Conservation (phyloP, 495 filamentous ascomycete species). For the Aspergillus sparsus region DNA sequence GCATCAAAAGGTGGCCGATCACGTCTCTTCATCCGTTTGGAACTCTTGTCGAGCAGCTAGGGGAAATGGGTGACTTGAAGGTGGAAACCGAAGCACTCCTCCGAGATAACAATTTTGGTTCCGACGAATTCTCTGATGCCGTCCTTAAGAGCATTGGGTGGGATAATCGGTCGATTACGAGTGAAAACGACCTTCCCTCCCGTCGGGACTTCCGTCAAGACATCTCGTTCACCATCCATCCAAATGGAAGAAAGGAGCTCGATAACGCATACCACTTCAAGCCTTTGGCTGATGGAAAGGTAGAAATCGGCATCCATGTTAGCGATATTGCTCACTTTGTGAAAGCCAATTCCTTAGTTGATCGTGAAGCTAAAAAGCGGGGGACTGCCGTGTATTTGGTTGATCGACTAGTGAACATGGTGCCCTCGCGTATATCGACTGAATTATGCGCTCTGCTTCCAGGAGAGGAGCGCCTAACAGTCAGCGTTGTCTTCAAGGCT, state of each 20-base stretch:
- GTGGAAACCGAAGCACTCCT: slow-evolving; percentile 97
- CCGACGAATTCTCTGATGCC: slow-evolving; percentile 96
- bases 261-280: slow-evolving; percentile 93
- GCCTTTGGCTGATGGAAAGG: slow-evolving; percentile 72
- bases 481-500: slow-evolving; percentile 89
- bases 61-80: slow-evolving; percentile 94
- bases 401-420: slow-evolving; percentile 86
- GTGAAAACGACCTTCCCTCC: slow-evolving; percentile 74
- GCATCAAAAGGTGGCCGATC: slow-evolving; percentile 99
- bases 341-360: slow-evolving; percentile 92
- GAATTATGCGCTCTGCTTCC: slow-evolving; percentile 87
- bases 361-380: slow-evolving; percentile 96
- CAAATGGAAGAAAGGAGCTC: slow-evolving; percentile 78
- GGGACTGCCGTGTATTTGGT: slow-evolving; percentile 94
- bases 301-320: slow-evolving; percentile 95
- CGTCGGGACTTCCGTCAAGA: slow-evolving; percentile 91
- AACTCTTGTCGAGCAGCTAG: slow-evolving; percentile 94
- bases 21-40: slow-evolving; percentile 99
- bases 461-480: slow-evolving; percentile 82
- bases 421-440: slow-evolving; percentile 78
- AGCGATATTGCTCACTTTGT: slow-evolving; percentile 96
- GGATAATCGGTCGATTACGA: slow-evolving; percentile 84
- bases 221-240: slow-evolving; percentile 88
- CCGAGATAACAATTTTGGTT: slow-evolving; percentile 96
- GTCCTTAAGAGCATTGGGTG: slow-evolving; percentile 89